phyloP scores from a whole-genome alignment of 208 protist species.

The Herpetomonas samuelpessoai region DNA sequence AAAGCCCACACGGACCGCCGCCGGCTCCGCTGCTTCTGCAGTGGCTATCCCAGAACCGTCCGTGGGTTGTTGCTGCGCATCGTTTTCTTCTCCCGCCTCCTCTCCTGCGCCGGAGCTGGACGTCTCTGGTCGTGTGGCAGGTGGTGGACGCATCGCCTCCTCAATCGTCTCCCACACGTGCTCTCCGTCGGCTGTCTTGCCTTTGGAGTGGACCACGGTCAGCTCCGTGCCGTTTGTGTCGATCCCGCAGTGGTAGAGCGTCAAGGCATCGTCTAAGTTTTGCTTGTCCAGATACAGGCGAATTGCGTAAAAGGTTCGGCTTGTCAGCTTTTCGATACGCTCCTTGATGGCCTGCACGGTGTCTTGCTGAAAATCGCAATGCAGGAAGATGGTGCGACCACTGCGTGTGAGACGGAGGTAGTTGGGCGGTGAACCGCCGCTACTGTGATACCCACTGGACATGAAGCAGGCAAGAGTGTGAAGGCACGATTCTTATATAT shows the following conservation, averaged over 20 bases:
- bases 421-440: constrained; percentile 46
- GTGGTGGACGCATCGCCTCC: constrained; percentile 56
- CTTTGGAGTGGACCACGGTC: constrained; percentile 70
- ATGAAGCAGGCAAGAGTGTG: too few species aligned
- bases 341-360: constrained; percentile 91
- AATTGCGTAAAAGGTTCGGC: constrained; percentile 73
- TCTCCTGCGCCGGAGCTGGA: not conserved
- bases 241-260: constrained; percentile 78
- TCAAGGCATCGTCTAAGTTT: constrained; percentile 74
- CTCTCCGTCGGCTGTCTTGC: constrained; percentile 56
- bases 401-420: constrained; percentile 79
- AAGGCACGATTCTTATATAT: too few species aligned
- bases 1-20: not conserved
- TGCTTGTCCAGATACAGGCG: constrained; percentile 75
- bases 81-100: not conserved
- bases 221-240: constrained; percentile 79
- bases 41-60: too few species aligned
- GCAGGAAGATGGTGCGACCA: constrained; percentile 82
- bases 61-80: too few species aligned
- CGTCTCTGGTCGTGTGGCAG: not conserved
- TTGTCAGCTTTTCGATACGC: constrained; percentile 81
- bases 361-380: constrained; percentile 89
- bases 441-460: not conserved
- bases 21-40: constrained; percentile 1
- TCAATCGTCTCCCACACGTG: constrained; percentile 69